phyloP scores from a whole-genome alignment of 805 yeast species.

The Ogataea thermomethanolica region DNA sequence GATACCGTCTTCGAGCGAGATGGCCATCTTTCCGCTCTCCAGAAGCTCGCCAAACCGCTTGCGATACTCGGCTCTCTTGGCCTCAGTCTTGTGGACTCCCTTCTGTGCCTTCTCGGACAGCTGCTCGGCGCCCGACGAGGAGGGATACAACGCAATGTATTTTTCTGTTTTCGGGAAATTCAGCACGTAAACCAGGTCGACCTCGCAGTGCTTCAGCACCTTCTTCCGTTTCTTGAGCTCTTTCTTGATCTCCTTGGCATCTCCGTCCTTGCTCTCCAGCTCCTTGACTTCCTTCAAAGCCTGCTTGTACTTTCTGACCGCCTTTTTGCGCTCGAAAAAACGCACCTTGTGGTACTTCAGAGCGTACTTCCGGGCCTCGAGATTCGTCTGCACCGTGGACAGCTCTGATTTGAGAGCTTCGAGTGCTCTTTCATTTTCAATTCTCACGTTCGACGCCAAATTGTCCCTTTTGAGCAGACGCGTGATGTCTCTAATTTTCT shows the following conservation, averaged over 20 bases:
- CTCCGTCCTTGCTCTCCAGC: conserved; percentile 28
- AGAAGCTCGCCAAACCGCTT: conserved; percentile 51
- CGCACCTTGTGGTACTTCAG: conserved; percentile 89
- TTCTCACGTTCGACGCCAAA: conserved; percentile 52
- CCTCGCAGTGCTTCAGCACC: conserved; percentile 51
- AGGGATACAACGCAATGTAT: conserved; percentile 75
- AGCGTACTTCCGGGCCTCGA: conserved; percentile 43
- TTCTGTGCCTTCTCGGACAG: conserved; percentile 37
- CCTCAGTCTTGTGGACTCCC: conserved; percentile 44
- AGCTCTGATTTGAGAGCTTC: conserved; percentile 47
- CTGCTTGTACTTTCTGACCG: conserved; percentile 62
- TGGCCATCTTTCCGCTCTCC: conserved; percentile 51
- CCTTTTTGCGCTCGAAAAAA: conserved; percentile 88
- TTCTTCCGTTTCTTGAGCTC: conserved; percentile 40
- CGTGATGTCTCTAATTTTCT: conserved; percentile 82
- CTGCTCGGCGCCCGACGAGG: conserved; percentile 30
- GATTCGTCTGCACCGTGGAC: conserved; percentile 36
- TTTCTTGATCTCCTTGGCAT: conserved; percentile 25
- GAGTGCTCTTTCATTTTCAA: conserved; percentile 45
- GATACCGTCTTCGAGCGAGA: conserved; percentile 45
- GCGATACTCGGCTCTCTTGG: conserved; percentile 43
- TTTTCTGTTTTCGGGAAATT: conserved; percentile 77
- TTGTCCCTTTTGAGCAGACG: conserved; percentile 57
- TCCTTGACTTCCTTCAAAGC: conserved; percentile 40
- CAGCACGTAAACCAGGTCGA: conserved; percentile 71